Conservation (phyloP, 495 filamentous ascomycete species). For the Chaetomium cochliodes region DNA sequence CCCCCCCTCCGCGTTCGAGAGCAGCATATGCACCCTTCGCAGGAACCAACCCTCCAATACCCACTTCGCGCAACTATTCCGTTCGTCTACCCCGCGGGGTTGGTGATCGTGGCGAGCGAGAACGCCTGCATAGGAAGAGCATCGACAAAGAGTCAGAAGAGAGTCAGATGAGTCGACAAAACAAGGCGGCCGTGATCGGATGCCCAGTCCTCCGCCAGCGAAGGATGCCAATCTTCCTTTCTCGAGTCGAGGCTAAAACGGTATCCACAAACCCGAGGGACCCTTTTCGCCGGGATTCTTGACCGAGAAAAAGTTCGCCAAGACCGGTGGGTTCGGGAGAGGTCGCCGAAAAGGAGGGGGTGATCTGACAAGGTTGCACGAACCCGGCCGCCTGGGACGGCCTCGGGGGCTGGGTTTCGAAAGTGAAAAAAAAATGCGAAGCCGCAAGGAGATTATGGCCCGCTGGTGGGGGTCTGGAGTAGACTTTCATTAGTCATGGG, state of each 20-base stretch:
- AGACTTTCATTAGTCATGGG: slow-evolving; percentile 2
- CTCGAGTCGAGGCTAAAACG: background rate
- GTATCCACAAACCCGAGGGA: background rate
- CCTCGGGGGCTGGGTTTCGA: slow-evolving; percentile 13
- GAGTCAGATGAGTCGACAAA: background rate
- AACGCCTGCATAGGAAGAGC: background rate
- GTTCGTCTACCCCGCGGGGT: background rate
- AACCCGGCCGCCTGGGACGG: slow-evolving; percentile 26
- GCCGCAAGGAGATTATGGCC: slow-evolving; percentile 2
- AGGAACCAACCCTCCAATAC: background rate
- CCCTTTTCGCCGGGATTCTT: slow-evolving; percentile 5
- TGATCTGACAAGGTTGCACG: slow-evolving; percentile 17
- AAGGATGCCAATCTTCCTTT: background rate
- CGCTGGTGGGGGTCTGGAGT: slow-evolving; percentile 8
- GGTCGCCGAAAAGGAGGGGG: slow-evolving; percentile 17
- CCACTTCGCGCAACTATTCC: slow-evolving; percentile 15
- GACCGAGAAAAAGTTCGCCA: slow-evolving; percentile 15
- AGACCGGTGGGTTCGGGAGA: slow-evolving; percentile 20
- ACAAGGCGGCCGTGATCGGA: background rate
- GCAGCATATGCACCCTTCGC: background rate
- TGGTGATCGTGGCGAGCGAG: background rate
- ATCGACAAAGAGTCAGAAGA: background rate
- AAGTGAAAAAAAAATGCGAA: background rate
- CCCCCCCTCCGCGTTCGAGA: background rate
- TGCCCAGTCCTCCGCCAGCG: background rate